Percentiles rank a stretch among this genome's conserved stretches.
Evolutionary conservation across 2,329 filamentous ascomycete species (phyloP).

Genomic region (Boeremia lycopersici): DNA sequence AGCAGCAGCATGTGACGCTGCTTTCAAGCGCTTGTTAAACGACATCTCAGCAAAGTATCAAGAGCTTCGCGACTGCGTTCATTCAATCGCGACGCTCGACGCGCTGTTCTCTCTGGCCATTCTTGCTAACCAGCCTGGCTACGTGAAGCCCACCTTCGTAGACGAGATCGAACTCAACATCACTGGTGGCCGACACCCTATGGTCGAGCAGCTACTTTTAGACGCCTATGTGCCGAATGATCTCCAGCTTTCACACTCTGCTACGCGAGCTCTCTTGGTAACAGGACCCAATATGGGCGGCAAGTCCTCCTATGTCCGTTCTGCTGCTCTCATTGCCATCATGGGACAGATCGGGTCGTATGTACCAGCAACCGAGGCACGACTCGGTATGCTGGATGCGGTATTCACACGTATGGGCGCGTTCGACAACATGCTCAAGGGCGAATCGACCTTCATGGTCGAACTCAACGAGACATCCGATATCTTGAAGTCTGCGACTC

Average conservation of each 20-base stretch:
- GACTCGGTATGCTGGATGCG: constrained; percentile 83
- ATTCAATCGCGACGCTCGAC: constrained; percentile 84
- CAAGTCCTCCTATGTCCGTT: constrained; percentile 96
- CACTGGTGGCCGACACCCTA: constrained; percentile 81
- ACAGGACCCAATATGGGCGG: constrained; percentile 99
- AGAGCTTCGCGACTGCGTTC: constrained; percentile 83
- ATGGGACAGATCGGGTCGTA: constrained; percentile 96
- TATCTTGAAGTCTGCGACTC: constrained; percentile 87
- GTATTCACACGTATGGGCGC: constrained; percentile 97
- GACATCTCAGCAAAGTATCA: constrained; percentile 86
- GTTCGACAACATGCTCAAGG: constrained; percentile 92
- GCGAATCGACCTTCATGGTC: constrained; percentile 97
- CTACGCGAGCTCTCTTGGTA: constrained; percentile 76
- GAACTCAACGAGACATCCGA: constrained; percentile 91
- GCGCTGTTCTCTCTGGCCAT: constrained; percentile 85
- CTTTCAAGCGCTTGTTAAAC: constrained; percentile 73
- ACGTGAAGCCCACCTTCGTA: constrained; percentile 76
- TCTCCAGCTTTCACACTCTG: constrained; percentile 66
- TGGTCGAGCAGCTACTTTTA: constrained; percentile 89
- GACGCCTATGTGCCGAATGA: constrained; percentile 91
- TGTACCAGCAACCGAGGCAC: constrained; percentile 78
- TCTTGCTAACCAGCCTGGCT: constrained; percentile 85
- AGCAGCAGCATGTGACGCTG: constrained; percentile 85
- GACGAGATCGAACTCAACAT: constrained; percentile 72
- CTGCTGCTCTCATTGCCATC: constrained; percentile 87